A percentile compares a stretch with the other conserved stretches of the same genome.
Evolutionary conservation across 1,284 basidiomycete species (phyloP).

Genomic region (Lignosus rhinocerotis): DNA sequence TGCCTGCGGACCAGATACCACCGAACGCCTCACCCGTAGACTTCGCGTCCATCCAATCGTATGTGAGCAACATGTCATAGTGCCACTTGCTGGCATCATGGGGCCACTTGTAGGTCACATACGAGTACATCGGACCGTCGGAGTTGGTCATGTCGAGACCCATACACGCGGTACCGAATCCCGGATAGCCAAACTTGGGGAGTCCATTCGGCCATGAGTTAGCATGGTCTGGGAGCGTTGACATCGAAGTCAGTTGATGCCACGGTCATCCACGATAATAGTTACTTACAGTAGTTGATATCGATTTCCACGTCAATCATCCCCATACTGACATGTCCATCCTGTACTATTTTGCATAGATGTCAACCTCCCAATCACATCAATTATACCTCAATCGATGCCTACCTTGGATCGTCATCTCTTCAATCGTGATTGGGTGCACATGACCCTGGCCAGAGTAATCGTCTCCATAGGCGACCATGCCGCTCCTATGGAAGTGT

Average conservation of each 20-base stretch:
- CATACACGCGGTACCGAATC: slow-evolving; percentile 6
- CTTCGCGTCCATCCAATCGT: slow-evolving; percentile 13
- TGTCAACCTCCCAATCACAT: background rate
- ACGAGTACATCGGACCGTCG: slow-evolving; percentile 17
- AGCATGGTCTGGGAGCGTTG: slow-evolving; percentile 1
- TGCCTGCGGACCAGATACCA: slow-evolving; percentile 14
- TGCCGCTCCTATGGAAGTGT: slow-evolving; percentile 8
- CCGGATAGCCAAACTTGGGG: slow-evolving; percentile 4
- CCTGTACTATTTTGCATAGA: slow-evolving; percentile 1
- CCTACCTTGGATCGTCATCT: slow-evolving; percentile 12
- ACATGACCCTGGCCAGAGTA: background rate
- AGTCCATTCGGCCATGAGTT: slow-evolving; percentile 9
- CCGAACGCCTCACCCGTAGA: slow-evolving; percentile 14
- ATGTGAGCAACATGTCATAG: slow-evolving; percentile 20
- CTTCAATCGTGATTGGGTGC: slow-evolving; percentile 12
- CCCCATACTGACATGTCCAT: slow-evolving; percentile 6
- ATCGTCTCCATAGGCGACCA: slow-evolving; percentile 11
- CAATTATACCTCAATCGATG: too few relatives aligned
- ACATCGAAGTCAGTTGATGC: background rate
- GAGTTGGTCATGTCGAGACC: slow-evolving; percentile 20
- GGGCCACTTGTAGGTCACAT: slow-evolving; percentile 16
- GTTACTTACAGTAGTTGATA: slow-evolving; percentile 16
- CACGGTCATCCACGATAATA: background rate
- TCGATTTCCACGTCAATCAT: slow-evolving; percentile 16
- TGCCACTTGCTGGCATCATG: slow-evolving; percentile 17